These are phyloP conservation scores for Berkeleyomyces basicola DNA, from an alignment of 2,329 filamentous ascomycete genomes.

Conservation along the genomic window DNA sequence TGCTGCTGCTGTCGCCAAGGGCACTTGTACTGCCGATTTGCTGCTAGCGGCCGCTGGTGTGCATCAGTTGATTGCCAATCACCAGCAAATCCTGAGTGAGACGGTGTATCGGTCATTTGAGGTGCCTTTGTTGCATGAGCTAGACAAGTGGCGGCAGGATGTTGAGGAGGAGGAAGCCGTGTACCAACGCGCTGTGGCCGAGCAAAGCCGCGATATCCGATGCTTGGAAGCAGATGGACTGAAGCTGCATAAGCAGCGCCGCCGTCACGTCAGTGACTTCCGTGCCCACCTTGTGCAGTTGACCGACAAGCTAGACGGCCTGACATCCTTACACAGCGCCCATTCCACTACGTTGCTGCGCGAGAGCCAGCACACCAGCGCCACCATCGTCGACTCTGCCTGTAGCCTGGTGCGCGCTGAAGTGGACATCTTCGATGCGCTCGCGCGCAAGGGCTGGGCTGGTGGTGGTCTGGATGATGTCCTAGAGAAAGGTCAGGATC, in stretches of 20 bases:
- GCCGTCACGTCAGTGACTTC: constrained; percentile 44
- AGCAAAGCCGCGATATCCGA: constrained; percentile 43
- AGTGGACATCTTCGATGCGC: constrained; percentile 51
- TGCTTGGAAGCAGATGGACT: constrained; percentile 48
- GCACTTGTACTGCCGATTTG: constrained; percentile 44
- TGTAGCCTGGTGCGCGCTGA: constrained; percentile 50
- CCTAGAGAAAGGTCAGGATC: constrained; percentile 44
- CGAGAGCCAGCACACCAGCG: constrained; percentile 49
- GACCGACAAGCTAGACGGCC: constrained; percentile 43
- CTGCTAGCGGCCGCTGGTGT: constrained; percentile 46
- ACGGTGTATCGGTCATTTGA: constrained; percentile 53
- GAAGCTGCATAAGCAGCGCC: constrained; percentile 42
- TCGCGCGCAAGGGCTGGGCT: constrained; percentile 51
- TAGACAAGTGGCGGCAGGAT: constrained; percentile 46
- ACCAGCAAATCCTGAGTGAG: constrained; percentile 53
- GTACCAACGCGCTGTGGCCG: constrained; percentile 38
- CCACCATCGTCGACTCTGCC: constrained; percentile 44
- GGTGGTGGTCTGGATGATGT: constrained; percentile 51
- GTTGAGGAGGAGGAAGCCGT: constrained; percentile 48
- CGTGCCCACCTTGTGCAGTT: constrained; percentile 46
- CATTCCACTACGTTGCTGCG: constrained; percentile 43
- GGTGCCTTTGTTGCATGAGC: constrained; percentile 51
- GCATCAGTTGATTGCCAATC: constrained; percentile 51
- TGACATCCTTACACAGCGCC: constrained; percentile 42
- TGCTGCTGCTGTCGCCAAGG: constrained; percentile 26